Evolutionary conservation across 2,329 filamentous ascomycete species (phyloP).

Genomic region (Cryphonectria japonica): DNA sequence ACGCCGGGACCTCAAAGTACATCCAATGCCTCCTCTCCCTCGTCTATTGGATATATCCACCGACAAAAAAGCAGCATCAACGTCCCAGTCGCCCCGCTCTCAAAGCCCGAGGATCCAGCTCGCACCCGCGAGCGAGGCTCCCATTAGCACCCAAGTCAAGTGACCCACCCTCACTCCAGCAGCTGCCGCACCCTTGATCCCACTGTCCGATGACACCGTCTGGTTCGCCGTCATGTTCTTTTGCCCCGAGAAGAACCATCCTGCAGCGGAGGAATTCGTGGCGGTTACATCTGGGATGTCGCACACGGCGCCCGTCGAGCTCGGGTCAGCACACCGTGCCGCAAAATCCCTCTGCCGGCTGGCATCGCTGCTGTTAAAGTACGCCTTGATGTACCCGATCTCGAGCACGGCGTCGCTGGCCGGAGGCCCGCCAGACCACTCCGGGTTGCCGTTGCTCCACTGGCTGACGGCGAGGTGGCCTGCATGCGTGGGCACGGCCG

Average conservation of each 20-base stretch:
- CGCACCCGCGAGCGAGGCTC: slow-evolving; percentile 7
- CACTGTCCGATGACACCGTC: slow-evolving; percentile 40
- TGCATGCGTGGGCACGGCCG: slow-evolving; percentile 59
- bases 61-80: background rate
- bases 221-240: slow-evolving; percentile 53
- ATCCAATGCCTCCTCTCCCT: background rate
- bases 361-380: slow-evolving; percentile 71
- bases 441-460: slow-evolving; percentile 75
- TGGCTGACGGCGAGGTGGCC: slow-evolving; percentile 75
- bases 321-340: slow-evolving; percentile 46
- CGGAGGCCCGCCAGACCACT: slow-evolving; percentile 75
- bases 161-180: slow-evolving; percentile 1
- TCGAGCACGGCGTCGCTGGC: slow-evolving; percentile 62
- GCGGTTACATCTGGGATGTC: slow-evolving; percentile 51
- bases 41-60: background rate
- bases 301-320: slow-evolving; percentile 48
- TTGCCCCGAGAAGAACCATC: slow-evolving; percentile 55
- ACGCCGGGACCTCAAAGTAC: background rate
- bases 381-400: slow-evolving; percentile 74
- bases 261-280: slow-evolving; percentile 39
- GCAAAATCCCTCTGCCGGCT: slow-evolving; percentile 44
- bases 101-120: slow-evolving; percentile 11
- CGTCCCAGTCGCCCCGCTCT: background rate
- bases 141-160: slow-evolving; percentile 7
- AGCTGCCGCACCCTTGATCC: slow-evolving; percentile 17